Base-by-base conservation (phyloP, 371 early-diverging fungal species). In the Basidiobolus meristosporus region DNA sequence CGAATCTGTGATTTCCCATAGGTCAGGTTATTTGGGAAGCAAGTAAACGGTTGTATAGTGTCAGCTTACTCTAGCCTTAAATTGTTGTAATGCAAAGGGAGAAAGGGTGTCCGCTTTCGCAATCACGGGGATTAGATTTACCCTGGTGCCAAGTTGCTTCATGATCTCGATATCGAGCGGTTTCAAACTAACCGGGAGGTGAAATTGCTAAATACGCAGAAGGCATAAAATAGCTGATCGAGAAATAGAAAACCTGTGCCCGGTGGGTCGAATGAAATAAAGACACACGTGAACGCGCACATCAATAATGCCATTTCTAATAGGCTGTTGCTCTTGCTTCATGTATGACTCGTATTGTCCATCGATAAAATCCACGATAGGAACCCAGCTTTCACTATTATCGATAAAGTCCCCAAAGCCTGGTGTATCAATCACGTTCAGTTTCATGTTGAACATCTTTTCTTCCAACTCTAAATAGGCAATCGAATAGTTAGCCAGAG, bases 381-480 rank as follows among this genome's bases (percentile, higher is more conserved):
- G 90, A 29, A 78, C 77, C 90, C 91, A 95, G 59, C 88, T 77
- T 48, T 86, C 81, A 36, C 74, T 64, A 57, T 84, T 88, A 65
- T 85, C 82, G 49, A 82, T 75, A 57, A 77, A 88, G 54, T 88
- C 89, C 33, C 89, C 89, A 59, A 88, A 88, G 31, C 89, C 89
- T 39, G 84, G 85, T 31, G 85, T 84, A 56, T 88, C 89, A 50
- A 88, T 73, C 36, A 95, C 77, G 36, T 79, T 85, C 47, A 93
- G 60, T 42, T 85, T 82, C 45, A 90, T 89, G 42, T 76, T 78
- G 70, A 95, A 92, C 58, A 77, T 82, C 57, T 89, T 91, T 59
- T 96, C 96, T 61, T 91, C 92, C 34, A 95, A 71, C 47, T 87
- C 90, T 77, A 60, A n/a, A n/a, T n/a, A n/a, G n/a, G n/a, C n/a